Evolutionary conservation across 345 rosid species (phyloP), one percentile per base, ranked within the genome.

Genomic region (Aquilaria sinensis): DNA sequence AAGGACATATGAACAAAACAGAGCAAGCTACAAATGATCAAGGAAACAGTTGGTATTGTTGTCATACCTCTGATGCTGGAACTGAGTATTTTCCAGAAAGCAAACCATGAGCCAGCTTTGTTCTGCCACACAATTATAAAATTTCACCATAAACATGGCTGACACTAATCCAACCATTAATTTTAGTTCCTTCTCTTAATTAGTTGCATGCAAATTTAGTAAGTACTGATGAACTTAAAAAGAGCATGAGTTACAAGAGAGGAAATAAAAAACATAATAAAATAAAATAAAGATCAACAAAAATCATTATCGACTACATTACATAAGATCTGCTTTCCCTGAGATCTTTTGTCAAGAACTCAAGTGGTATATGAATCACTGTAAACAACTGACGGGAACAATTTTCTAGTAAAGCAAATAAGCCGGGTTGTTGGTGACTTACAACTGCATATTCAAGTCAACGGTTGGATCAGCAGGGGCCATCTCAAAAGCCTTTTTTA

Each of bases 381-480:
- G 37, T 57, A n/a, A 53, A 49, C 29, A 10, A 52, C 41, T 37
- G 12, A 51, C 10, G 23, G 37, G 41, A 52, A 63, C 66, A 51
- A 62, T 6, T 37, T 62, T 8, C 37, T 33, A 45, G 37, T 33
- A 41, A 2, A 53, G n/a, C 14, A 12, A n/a, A 53, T 12, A 63
- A 62, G 53, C 5, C n/a, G 33, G 45, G 58, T 12, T 15, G 16
- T 56, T 45, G 47, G 67, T 37, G 67, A 81, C 97, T 81, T 81
- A 95, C 99, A 95, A 76, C 67, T 95, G 99, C 85, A 79, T 91
- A 77, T 91, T 89, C 63, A 95, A 84, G 71, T 95, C 99, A 62
- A 95, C 82, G 15, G 99, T 89, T 61, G 99, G 96, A 78, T 95
- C 99, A 56, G 97, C 93, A 64, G 96, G 96, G 73, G 99, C 96